phyloP scores from a whole-genome alignment of 169 alveolate genomes.

The Amoebophrya sp. region DNA sequence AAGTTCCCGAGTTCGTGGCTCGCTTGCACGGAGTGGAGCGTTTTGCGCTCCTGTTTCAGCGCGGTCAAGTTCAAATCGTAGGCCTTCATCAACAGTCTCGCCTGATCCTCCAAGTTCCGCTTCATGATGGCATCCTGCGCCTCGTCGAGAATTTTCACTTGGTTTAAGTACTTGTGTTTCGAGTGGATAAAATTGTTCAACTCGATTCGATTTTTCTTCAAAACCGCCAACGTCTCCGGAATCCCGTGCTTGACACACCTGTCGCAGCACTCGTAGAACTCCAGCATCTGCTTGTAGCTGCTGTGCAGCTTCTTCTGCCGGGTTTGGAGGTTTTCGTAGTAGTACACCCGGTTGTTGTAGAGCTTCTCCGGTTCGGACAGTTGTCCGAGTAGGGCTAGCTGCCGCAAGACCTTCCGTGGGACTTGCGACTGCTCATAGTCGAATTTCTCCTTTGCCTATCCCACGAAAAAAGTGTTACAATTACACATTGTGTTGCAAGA shows the following conservation, averaged over 20 bases:
- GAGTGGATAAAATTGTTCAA: neutral
- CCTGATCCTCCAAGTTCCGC: conserved; percentile 12
- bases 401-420: neutral
- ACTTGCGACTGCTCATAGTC: neutral
- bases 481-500: too few species aligned
- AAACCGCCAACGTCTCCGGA: neutral
- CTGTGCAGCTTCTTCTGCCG: neutral
- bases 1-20: conserved; percentile 15
- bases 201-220: neutral
- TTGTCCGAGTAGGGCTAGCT: neutral
- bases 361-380: conserved; percentile 18
- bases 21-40: neutral
- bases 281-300: neutral
- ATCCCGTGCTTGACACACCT: neutral
- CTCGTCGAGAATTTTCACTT: neutral
- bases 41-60: neutral
- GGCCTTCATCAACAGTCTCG: neutral
- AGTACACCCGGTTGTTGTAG: neutral
- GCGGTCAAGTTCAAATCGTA: neutral
- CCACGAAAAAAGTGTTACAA: too few species aligned
- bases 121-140: conserved; percentile 3
- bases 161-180: neutral
- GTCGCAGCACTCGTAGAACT: neutral
- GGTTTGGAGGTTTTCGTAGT: neutral
- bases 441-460: neutral